Conservation (phyloP, 2,329 filamentous ascomycete species). For the Colletotrichum euphorbiae region DNA sequence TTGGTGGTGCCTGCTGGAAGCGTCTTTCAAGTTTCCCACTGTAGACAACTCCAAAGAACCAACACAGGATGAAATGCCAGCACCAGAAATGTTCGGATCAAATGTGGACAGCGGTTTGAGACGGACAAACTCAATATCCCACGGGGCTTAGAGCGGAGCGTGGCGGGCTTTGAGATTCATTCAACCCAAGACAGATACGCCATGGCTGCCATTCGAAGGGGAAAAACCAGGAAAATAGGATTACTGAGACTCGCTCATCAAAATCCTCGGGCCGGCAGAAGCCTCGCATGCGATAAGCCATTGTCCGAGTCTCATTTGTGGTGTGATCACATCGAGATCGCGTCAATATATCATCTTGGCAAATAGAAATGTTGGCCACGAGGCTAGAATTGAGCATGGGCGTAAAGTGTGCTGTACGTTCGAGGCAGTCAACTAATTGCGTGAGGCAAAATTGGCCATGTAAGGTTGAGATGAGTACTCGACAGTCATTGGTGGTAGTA, state of each 20-base stretch:
- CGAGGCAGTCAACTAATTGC: too few species aligned
- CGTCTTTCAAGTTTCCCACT: constrained; percentile 2
- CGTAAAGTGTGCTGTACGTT: background rate
- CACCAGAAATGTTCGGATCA: background rate
- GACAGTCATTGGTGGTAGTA: too few species aligned
- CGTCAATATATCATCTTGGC: background rate
- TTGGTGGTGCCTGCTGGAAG: background rate
- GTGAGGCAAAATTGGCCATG: too few species aligned
- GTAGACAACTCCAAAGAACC: constrained; percentile 5
- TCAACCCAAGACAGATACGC: constrained; percentile 23
- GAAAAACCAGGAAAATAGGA: constrained; percentile 28
- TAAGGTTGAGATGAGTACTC: too few species aligned
- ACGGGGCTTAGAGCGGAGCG: background rate
- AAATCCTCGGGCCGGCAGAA: constrained; percentile 19
- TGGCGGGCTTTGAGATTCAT: background rate
- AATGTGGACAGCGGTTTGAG: background rate
- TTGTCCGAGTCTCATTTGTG: background rate
- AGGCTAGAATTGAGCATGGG: background rate
- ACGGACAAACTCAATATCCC: background rate
- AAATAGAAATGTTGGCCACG: background rate
- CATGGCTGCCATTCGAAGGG: constrained; percentile 16
- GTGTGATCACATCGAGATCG: constrained; percentile 1
- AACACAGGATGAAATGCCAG: background rate
- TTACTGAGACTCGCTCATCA: constrained; percentile 24
- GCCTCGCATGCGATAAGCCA: background rate